Percentiles rank a stretch among this genome's conserved stretches.
Evolutionary conservation across 345 rosid species (phyloP).

Genomic region (Lepidium sativum): DNA sequence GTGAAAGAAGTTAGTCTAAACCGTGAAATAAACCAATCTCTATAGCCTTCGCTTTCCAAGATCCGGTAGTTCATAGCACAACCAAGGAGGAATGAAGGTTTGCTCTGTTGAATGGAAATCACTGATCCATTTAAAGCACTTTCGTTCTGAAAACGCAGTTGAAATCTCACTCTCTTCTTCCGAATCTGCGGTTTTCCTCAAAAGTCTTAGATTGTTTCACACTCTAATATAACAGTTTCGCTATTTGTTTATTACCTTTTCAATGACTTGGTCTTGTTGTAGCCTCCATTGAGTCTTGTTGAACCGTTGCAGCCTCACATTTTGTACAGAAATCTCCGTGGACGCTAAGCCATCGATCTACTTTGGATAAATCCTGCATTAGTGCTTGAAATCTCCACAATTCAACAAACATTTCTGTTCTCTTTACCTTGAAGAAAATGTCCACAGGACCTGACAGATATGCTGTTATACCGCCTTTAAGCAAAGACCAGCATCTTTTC

Average conservation of each 20-base stretch:
- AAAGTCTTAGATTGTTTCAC: neutral
- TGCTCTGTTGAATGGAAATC: slow-evolving; percentile 39
- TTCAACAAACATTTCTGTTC: neutral
- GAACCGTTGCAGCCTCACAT: slow-evolving; percentile 50
- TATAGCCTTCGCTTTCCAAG: slow-evolving; percentile 40
- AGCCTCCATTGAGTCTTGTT: slow-evolving; percentile 57
- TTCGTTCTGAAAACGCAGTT: slow-evolving; percentile 33
- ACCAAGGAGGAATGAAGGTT: slow-evolving; percentile 49
- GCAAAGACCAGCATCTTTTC: slow-evolving; percentile 65
- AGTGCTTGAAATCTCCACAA: neutral
- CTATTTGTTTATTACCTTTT: slow-evolving; percentile 29
- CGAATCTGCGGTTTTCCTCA: slow-evolving; percentile 34
- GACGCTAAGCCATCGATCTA: slow-evolving; percentile 34
- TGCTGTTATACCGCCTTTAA: slow-evolving; percentile 53
- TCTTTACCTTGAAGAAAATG: slow-evolving; percentile 41
- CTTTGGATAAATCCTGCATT: neutral
- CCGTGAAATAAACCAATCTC: slow-evolving; percentile 58
- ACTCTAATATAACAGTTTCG: neutral
- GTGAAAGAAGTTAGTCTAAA: slow-evolving; percentile 65
- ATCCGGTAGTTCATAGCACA: slow-evolving; percentile 63
- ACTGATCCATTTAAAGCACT: slow-evolving; percentile 34
- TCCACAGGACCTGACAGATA: slow-evolving; percentile 36
- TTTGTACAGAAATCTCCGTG: slow-evolving; percentile 41
- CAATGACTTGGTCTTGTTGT: slow-evolving; percentile 45
- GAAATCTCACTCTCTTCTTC: slow-evolving; percentile 45